Evolutionary conservation across 257 asterid genomes (phyloP).

Genomic region (Fraxinus excelsior): DNA sequence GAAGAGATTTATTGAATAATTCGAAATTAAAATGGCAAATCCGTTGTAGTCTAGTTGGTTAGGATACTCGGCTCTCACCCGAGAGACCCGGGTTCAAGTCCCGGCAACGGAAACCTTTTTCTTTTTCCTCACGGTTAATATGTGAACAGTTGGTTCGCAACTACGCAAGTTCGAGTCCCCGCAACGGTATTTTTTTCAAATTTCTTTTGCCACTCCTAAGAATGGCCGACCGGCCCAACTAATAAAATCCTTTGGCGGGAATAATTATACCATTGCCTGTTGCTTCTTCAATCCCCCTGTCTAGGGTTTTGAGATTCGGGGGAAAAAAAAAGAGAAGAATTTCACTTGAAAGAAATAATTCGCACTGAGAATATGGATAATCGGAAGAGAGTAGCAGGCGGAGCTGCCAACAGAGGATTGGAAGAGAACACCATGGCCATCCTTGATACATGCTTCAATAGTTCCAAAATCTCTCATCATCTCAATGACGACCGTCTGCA

Average conservation of each 20-base stretch:
- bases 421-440: constrained; percentile 79
- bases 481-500: constrained; percentile 69
- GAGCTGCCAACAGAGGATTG: too few relatives aligned
- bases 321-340: background rate
- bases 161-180: too few relatives aligned
- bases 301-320: constrained; percentile 45
- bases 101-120: too few relatives aligned
- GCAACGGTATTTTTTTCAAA: too few relatives aligned
- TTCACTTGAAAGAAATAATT: background rate
- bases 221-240: background rate
- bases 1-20: too few relatives aligned
- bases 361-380: constrained; percentile 36
- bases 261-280: background rate
- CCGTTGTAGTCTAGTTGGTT: constrained; percentile 59
- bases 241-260: constrained; percentile 32
- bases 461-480: constrained; percentile 60
- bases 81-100: constrained; percentile 41
- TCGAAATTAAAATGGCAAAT: background rate
- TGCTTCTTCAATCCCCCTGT: background rate
- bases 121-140: too few relatives aligned
- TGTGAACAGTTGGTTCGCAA: too few relatives aligned
- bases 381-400: constrained; percentile 15
- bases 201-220: too few relatives aligned
- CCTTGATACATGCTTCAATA: constrained; percentile 69
- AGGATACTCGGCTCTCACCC: constrained; percentile 63